Evolutionary conservation across 2,329 filamentous ascomycete species (phyloP).

Genomic region (Tolypocladium pustulatum): DNA sequence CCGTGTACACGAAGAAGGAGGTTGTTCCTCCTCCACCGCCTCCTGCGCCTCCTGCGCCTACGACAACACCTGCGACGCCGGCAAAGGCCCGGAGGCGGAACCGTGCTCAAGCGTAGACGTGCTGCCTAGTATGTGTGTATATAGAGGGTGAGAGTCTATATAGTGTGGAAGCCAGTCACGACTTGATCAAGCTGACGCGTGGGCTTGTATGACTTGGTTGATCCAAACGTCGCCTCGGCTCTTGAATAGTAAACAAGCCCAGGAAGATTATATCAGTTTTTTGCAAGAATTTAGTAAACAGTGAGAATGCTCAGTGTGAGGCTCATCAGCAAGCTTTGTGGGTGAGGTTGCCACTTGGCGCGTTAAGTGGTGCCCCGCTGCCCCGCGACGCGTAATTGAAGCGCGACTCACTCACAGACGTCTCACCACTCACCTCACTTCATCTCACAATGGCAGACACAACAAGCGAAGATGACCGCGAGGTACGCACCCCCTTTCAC

Average conservation of each 20-base stretch:
- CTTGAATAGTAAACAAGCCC: background rate
- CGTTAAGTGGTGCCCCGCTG: background rate
- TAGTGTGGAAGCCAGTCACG: background rate
- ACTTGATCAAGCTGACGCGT: background rate
- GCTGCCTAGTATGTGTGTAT: background rate
- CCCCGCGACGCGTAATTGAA: background rate
- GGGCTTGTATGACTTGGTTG: background rate
- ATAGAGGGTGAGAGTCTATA: background rate
- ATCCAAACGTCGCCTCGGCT: background rate
- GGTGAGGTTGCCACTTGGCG: background rate
- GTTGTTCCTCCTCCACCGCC: background rate
- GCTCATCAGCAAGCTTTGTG: background rate
- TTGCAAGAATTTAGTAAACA: background rate
- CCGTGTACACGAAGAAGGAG: conserved; percentile 20
- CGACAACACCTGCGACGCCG: background rate
- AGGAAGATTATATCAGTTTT: background rate
- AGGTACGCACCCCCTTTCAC: conserved; percentile 16
- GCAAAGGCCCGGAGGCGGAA: background rate
- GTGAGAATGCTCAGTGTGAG: background rate
- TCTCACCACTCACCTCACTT: conserved; percentile 1
- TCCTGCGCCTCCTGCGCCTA: background rate
- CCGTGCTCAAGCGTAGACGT: background rate
- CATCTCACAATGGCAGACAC: conserved; percentile 20
- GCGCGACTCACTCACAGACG: background rate
- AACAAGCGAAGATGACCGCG: conserved; percentile 21